Conservation (phyloP, 306 rosid genomes). For the Castanea sativa region DNA sequence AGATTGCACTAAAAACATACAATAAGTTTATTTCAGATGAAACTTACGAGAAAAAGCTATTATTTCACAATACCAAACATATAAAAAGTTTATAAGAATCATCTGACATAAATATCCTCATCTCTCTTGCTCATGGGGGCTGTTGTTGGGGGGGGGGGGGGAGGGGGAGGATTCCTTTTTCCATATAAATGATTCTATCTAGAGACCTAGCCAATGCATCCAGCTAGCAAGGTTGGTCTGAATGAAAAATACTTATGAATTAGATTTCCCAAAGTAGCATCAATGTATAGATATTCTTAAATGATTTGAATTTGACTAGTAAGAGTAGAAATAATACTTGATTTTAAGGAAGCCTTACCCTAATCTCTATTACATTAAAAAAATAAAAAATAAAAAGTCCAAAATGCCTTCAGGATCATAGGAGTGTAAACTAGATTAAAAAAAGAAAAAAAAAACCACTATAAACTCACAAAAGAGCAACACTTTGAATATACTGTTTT, state of each 20-base stretch:
- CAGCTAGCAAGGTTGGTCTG: background rate
- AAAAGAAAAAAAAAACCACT: background rate
- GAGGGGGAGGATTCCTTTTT: background rate
- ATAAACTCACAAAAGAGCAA: background rate
- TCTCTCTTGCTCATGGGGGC: background rate
- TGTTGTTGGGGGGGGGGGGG: background rate
- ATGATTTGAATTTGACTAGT: background rate
- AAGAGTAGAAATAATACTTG: background rate
- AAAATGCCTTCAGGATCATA: background rate
- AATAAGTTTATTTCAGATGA: background rate
- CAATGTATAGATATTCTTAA: background rate
- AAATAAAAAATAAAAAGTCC: too few relatives aligned
- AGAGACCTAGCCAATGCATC: background rate
- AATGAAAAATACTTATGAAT: background rate
- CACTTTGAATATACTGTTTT: background rate
- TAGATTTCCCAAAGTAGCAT: background rate
- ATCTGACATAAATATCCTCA: background rate
- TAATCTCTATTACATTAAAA: background rate
- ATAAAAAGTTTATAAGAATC: background rate
- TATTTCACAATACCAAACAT: background rate
- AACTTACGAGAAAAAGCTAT: background rate
- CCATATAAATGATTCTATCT: background rate
- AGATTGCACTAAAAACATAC: background rate
- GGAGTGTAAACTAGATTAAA: background rate
- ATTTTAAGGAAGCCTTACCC: background rate